Evolutionary conservation across 352 stramenopile genomes (phyloP), one percentile per base, ranked within the genome.

Genomic region (Globisporangium cystogenes): DNA sequence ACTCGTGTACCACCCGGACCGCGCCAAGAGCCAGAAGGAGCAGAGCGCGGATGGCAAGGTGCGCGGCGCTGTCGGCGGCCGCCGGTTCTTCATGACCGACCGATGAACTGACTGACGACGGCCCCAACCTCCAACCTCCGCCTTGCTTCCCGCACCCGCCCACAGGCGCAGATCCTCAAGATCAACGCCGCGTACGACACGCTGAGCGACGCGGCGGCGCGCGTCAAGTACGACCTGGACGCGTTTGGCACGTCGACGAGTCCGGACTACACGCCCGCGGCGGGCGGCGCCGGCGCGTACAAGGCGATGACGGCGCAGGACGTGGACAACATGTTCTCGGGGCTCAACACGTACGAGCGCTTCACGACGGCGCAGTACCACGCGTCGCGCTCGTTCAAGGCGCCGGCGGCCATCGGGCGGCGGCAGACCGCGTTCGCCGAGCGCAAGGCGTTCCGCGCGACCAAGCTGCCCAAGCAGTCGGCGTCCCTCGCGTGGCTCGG

Each of bases 341-440:
- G 72, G 0, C 61, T 88, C 18, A 91, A 91, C 60, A 66, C 67
- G 41, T 86, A 79, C 57, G 78, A 89, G 52, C 81, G 81, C 66
- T 89, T 89, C 54, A 87, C 78, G 21, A 91, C 81, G 18, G 81
- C 81, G 16, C 63, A 91, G 53, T 91, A 86, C 59, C 68, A 91
- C 44, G 60, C 60, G 36, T 62, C 74, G 49, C 74, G 81, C 6
- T 87, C 78, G 21, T 55, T 68, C 46, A 56, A 75, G 12, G 80
- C 80, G 5, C 80, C 80, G 0, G 59, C 65, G 39, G 54, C 73
- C 10, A 86, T 91, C 39, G 81, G 81, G 20, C 68, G 81, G 29
- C 73, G 81, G 37, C 65, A 55, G 26, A 89, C 78, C 1, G 69
- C 73, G 37, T 78, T 91, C 40, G 58, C 66, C 12, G 81, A 91